Conservation (phyloP, 352 stramenopile genomes). For the Globisporangium heterothallicum region DNA sequence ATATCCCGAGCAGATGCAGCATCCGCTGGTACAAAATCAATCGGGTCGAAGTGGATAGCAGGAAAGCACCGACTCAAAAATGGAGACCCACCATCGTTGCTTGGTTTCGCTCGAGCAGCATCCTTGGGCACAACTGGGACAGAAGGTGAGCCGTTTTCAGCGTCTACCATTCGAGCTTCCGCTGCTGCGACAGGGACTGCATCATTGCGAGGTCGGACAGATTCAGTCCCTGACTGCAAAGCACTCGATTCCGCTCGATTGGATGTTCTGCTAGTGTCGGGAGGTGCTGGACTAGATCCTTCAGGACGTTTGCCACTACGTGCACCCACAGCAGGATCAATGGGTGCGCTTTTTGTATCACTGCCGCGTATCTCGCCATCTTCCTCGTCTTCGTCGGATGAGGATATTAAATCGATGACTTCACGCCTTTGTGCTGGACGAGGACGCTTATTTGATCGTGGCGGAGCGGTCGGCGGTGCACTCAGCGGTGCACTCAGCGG, state of each 20-base stretch:
- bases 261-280: no score
- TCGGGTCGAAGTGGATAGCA: slow-evolving; percentile 2
- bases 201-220: no score
- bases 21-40: slow-evolving; percentile 1
- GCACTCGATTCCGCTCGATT: no score
- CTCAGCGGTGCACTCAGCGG: not conserved
- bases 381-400: slow-evolving; percentile 19
- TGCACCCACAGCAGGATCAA: no score
- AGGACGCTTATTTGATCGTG: slow-evolving; percentile 1
- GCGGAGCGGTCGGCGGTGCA: not conserved
- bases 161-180: no score
- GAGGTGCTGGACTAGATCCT: no score
- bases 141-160: not conserved
- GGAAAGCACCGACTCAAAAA: slow-evolving; percentile 5
- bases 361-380: not conserved
- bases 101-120: not conserved
- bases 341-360: not conserved
- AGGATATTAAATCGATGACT: slow-evolving; percentile 35
- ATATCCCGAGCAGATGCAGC: not conserved
- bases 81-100: not conserved
- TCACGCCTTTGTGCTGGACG: not conserved
- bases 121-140: not conserved
- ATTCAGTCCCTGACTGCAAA: no score
- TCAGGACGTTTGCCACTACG: no score
- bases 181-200: no score